Conservation (phyloP, 169 alveolate genomes). For the Hepatocystis sp. region DNA sequence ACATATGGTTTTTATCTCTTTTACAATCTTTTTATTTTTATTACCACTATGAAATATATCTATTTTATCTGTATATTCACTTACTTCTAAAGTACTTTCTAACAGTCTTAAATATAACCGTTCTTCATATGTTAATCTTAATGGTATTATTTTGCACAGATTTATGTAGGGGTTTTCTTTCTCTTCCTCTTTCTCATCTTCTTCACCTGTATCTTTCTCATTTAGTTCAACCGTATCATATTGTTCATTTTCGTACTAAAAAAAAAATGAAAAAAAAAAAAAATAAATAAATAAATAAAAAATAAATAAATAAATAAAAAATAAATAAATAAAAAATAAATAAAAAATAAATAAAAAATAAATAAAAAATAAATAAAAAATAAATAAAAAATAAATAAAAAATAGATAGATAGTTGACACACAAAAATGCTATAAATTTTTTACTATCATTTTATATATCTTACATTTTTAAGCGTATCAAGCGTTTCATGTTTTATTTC, state of each 20-base stretch:
- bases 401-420: neutral
- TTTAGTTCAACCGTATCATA: conserved; percentile 44
- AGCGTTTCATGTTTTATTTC: conserved; percentile 41
- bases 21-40: conserved; percentile 84
- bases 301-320: no score
- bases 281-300: neutral
- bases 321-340: neutral
- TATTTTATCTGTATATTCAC: conserved; percentile 92
- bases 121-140: conserved; percentile 84
- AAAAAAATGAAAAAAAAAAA: neutral
- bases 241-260: conserved; percentile 73
- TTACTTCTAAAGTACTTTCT: conserved; percentile 91
- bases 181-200: conserved; percentile 27
- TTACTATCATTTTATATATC: no score
- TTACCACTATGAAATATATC: conserved; percentile 86
- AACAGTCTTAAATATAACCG: conserved; percentile 88
- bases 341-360: no score
- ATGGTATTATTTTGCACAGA: conserved; percentile 77
- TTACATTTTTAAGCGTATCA: conserved; percentile 61
- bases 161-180: conserved; percentile 65
- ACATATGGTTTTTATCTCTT: conserved; percentile 90
- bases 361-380: no score
- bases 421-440: neutral
- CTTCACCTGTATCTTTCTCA: conserved; percentile 7
- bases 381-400: no score